Percentiles rank a stretch among this genome's conserved stretches.
These are phyloP conservation scores for Bullera alba DNA, from an alignment of 768 basidiomycete genomes.

Conservation along the genomic window DNA sequence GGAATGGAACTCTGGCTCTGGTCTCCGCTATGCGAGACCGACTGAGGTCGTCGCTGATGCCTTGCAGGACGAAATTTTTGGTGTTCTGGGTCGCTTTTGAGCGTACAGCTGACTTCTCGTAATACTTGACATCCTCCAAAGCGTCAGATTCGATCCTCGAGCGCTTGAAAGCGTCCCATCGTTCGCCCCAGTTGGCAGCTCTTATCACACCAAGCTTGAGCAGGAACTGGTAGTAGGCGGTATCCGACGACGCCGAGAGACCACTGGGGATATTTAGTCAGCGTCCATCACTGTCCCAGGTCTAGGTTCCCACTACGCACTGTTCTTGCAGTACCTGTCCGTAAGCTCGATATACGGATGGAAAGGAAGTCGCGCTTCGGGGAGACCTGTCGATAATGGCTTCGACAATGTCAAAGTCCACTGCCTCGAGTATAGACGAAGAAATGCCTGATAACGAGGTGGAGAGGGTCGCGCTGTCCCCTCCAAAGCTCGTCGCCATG, in stretches of 20 bases:
- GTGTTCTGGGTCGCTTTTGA: constrained; percentile 1
- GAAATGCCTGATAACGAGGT: constrained; percentile 15
- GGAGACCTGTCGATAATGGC: constrained; percentile 29
- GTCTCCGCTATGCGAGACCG: not conserved
- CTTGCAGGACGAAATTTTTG: not conserved
- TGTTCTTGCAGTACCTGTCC: constrained; percentile 26
- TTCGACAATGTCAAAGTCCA: constrained; percentile 34
- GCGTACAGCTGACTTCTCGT: too few species aligned
- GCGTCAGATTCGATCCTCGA: too few species aligned
- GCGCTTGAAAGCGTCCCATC: constrained; percentile 30
- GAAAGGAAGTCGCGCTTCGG: constrained; percentile 32
- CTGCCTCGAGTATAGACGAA: constrained; percentile 10
- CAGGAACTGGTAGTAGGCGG: constrained; percentile 37
- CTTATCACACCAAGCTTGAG: constrained; percentile 37
- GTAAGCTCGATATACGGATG: constrained; percentile 33
- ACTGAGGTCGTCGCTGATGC: not conserved
- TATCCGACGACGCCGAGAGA: constrained; percentile 25
- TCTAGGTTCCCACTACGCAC: constrained; percentile 15
- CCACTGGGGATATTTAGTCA: constrained; percentile 20
- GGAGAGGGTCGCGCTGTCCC: too few species aligned
- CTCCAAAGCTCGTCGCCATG: too few species aligned
- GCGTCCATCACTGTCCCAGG: not conserved
- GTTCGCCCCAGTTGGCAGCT: constrained; percentile 37
- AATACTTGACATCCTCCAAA: too few species aligned
- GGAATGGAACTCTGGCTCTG: constrained; percentile 26